Percentiles rank a stretch among this genome's conserved stretches.
These are phyloP conservation scores for Botrytis fragariae DNA, from an alignment of 2,329 filamentous ascomycete species.

Conservation along the genomic window DNA sequence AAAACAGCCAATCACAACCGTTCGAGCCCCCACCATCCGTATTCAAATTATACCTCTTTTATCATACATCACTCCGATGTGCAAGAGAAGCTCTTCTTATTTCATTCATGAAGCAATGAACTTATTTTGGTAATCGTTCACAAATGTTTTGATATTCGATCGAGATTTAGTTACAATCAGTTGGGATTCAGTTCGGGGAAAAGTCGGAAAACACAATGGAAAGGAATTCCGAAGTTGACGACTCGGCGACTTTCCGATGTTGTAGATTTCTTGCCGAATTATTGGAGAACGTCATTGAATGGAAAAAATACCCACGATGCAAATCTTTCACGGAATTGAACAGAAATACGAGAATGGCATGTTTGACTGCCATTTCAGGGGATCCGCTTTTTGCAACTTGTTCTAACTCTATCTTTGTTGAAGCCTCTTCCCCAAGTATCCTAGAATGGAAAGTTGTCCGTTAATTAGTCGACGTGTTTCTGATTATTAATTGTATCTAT, in stretches of 20 bases:
- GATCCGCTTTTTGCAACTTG: neutral
- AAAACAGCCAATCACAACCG: neutral
- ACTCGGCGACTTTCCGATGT: conserved; percentile 2
- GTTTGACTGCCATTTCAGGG: neutral
- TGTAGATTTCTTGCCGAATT: neutral
- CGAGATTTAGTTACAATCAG: neutral
- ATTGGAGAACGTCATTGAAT: neutral
- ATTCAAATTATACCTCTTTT: neutral
- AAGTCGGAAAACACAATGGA: neutral
- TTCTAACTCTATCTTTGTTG: neutral
- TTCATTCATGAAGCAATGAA: neutral
- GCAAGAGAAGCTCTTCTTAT: neutral
- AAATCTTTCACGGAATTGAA: neutral
- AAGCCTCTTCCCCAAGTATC: neutral
- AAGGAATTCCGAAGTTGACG: neutral
- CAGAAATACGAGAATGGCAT: neutral
- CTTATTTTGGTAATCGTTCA: neutral
- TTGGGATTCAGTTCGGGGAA: neutral
- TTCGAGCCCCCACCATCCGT: neutral
- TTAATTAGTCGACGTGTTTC: neutral
- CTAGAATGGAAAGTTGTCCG: neutral
- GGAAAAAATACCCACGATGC: neutral
- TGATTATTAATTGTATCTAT: neutral
- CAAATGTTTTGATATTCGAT: neutral
- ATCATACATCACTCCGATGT: neutral